Evolutionary conservation across 768 basidiomycete genomes (phyloP), one percentile per base, ranked within the genome.

Genomic region (Collybia nuda): DNA sequence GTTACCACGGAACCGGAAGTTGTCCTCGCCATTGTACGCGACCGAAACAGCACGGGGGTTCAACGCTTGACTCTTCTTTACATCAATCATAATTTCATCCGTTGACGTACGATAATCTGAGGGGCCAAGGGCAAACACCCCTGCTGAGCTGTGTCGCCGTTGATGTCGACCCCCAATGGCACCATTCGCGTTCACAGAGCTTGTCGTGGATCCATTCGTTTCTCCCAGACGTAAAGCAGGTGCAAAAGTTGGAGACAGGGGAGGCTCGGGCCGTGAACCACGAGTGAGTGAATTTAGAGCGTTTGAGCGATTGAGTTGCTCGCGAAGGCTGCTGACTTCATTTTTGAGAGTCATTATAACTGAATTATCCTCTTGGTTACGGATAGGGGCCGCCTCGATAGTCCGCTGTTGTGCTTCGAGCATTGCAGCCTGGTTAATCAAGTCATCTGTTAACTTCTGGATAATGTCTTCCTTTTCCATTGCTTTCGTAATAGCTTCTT

Each of bases 291-390:
- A 79, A 58, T 93, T 92, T 59, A 97, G 80, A 7, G 97, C 93
- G 62, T 95, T 93, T n/a, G 93, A 85, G 26, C 96, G 85, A 60
- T 95, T 95, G 56, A 98, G 84, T 64, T 98, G 96, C 64, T 99
- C 97, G 52, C 93, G 91, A 24, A 98, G 79, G 60, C 74, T 87
- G 69, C 88, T 86, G 58, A 99, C 87, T 75, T 99, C 97, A 58
- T 84, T 90, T 69, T 96, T 94, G 59, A 99, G 81, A 0, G 87
- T 87, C 56, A 85, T 74, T 54, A 98, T 93, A 37, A 96, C 88
- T 14, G 90, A 87, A 56, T 75, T 85, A 62, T 98, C 93, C 58
- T 97, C 95, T 4, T 81, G 79, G 41, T 80, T 86, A 55, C 86
- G 82, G 40, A 73, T 69, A 5, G 89, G 86, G 0, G 81, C 73